A percentile compares a stretch with the other conserved stretches of the same genome.
phyloP scores from a whole-genome alignment of 1,284 basidiomycete species.

The Fomitopsis schrenkii region DNA sequence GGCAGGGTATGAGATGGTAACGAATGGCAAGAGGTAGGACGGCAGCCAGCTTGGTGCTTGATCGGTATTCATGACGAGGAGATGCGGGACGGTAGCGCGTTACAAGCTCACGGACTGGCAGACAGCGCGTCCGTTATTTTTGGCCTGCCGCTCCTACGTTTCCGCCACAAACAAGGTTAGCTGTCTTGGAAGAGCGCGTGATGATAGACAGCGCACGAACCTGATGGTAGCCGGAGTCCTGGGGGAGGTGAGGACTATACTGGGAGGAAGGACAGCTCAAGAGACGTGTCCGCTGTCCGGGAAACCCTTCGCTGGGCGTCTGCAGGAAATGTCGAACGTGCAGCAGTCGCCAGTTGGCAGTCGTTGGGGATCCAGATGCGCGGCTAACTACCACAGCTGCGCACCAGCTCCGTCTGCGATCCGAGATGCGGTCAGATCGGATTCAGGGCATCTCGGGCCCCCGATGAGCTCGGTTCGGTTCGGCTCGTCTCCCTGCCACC shows the following conservation, averaged over 20 bases:
- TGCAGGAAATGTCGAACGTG: background rate
- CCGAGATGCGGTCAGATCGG: background rate
- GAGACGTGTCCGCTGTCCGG: background rate
- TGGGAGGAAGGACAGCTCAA: background rate
- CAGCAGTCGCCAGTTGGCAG: background rate
- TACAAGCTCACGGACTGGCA: slow-evolving; percentile 22
- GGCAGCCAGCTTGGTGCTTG: slow-evolving; percentile 43
- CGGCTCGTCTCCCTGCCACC: background rate
- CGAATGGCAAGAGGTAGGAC: slow-evolving; percentile 59
- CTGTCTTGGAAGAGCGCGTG: too few relatives aligned
- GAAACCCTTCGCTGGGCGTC: background rate
- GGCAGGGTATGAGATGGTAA: slow-evolving; percentile 72
- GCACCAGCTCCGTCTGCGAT: background rate
- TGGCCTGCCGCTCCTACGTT: background rate
- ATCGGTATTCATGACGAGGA: slow-evolving; percentile 25
- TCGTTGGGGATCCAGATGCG: background rate
- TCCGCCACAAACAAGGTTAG: background rate
- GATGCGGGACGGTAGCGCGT: slow-evolving; percentile 16
- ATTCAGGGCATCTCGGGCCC: background rate
- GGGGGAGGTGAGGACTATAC: background rate
- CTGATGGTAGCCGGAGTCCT: background rate
- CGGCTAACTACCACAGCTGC: background rate
- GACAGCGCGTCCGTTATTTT: slow-evolving; percentile 6
- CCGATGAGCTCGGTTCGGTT: background rate
- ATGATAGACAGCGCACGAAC: background rate